A percentile compares a stretch with the other conserved stretches of the same genome.
These are phyloP conservation scores for Penicillium sp. DNA, from an alignment of 2,329 filamentous ascomycete species.

Conservation along the genomic window DNA sequence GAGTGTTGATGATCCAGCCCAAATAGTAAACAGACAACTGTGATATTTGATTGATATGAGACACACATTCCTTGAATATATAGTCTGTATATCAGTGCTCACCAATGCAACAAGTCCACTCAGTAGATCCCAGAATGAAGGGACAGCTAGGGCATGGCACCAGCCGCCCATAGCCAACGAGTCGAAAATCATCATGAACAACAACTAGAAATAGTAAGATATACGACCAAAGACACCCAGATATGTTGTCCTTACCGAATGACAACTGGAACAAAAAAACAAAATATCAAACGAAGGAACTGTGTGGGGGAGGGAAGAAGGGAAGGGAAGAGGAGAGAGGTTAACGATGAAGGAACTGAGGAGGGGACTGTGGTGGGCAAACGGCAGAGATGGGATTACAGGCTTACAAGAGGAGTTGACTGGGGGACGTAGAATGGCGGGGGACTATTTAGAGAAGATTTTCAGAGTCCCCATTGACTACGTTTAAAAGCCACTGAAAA, in stretches of 20 bases:
- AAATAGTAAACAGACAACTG: slow-evolving; percentile 7
- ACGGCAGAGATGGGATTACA: background rate
- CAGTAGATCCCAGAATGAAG: slow-evolving; percentile 1
- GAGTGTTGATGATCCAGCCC: slow-evolving; percentile 21
- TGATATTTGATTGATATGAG: background rate
- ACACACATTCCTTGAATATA: background rate
- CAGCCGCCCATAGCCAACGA: background rate
- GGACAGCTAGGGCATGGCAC: background rate
- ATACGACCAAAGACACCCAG: background rate
- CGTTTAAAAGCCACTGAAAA: background rate
- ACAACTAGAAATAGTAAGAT: background rate
- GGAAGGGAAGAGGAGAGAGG: background rate
- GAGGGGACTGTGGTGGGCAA: background rate
- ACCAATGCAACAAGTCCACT: slow-evolving; percentile 4
- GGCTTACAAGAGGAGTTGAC: too few relatives aligned
- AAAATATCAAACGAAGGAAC: background rate
- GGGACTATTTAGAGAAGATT: background rate
- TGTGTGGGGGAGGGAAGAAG: background rate
- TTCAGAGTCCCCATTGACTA: background rate
- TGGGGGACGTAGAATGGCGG: too few relatives aligned
- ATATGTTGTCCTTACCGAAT: background rate
- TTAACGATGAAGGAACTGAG: background rate
- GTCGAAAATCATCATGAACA: background rate
- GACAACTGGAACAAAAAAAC: background rate
- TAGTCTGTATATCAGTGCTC: background rate